These are phyloP conservation scores for Chenopodium album DNA, from an alignment of 148 eudicot genomes.

Conservation along the genomic window DNA sequence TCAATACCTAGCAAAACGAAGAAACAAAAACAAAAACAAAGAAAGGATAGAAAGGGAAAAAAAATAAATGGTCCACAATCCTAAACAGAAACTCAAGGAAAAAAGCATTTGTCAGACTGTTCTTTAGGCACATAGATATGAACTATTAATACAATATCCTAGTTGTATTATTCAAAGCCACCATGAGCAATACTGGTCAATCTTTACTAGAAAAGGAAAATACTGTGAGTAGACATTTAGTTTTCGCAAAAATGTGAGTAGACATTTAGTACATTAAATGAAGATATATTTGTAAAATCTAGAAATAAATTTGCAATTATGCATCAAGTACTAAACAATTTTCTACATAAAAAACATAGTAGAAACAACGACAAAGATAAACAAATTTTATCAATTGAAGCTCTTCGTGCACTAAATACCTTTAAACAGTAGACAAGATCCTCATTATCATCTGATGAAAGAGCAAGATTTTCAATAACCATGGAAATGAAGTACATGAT, in stretches of 20 bases:
- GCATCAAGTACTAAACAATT: not conserved
- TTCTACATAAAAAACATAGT: not conserved
- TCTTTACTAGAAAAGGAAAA: not conserved
- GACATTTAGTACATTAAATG: not conserved
- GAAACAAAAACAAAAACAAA: not conserved
- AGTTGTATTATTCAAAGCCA: not conserved
- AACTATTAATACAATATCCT: not conserved
- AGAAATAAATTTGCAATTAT: not conserved
- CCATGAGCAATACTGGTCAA: not conserved
- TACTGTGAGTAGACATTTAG: not conserved
- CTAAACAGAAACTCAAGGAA: not conserved
- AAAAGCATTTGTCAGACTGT: not conserved
- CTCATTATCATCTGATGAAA: slow-evolving; percentile 82
- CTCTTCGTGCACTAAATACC: slow-evolving; percentile 39
- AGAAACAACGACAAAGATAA: not conserved
- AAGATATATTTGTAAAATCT: not conserved
- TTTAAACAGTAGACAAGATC: slow-evolving; percentile 89
- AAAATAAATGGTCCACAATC: not conserved
- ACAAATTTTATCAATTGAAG: not conserved
- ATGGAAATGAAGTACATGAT: slow-evolving; percentile 87
- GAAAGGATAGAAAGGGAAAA: too few species aligned
- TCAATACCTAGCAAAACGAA: not conserved
- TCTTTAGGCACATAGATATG: not conserved
- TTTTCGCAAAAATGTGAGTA: not conserved
- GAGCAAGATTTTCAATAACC: slow-evolving; percentile 85